Base-by-base conservation (phyloP, 139 green algal genomes). In the Micromonas commoda region DNA sequence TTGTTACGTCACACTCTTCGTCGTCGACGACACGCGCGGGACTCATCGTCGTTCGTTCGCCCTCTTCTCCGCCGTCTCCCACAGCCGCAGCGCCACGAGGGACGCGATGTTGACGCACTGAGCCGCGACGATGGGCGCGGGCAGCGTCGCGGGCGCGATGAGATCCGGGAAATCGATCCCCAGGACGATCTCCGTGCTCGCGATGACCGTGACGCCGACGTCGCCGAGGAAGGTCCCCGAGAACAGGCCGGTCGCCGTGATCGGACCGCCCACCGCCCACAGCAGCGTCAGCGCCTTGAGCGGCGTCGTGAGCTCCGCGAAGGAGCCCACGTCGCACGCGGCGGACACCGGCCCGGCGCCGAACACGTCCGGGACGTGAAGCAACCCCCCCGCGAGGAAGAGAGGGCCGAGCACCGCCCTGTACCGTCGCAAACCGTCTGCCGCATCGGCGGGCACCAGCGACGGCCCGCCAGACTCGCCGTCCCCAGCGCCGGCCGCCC, bases 321-420 rank as follows among this genome's bases (percentile, higher is more conserved):
- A 75, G 23, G 68, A 61, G 5, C 1, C 24, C 31, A 31, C 35
- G 19, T 26, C 35, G 35, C 35, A 63, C 35, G 37, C 68, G 37
- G 52, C n/a, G 16, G 68, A 64, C 24, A 75, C 6, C 21, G 37
- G 35, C 19, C 68, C 68, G 2, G 0, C 1, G 19, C 68, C 68
- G 37, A 75, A 33, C 1, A 75, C 16, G 37, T 75, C 68, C 21
- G 68, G 68, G 1, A 26, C 34, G 35, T 75, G 68, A 1, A 75
- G 38, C 31, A 6, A 2, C 4, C 37, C 35, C 0, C 68, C 68
- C 3, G 29, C 1, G 2, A 34, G 2, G 35, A 61, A 75, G 23
- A 75, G 38, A 33, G 21, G 20, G 26, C 1, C 1, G 20, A 75
- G 23, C 21, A 75, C 68, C 23, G 23, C 26, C 3, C 68, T 35